phyloP scores from a whole-genome alignment of 768 basidiomycete genomes.

The Leccinellum rugosiceps region DNA sequence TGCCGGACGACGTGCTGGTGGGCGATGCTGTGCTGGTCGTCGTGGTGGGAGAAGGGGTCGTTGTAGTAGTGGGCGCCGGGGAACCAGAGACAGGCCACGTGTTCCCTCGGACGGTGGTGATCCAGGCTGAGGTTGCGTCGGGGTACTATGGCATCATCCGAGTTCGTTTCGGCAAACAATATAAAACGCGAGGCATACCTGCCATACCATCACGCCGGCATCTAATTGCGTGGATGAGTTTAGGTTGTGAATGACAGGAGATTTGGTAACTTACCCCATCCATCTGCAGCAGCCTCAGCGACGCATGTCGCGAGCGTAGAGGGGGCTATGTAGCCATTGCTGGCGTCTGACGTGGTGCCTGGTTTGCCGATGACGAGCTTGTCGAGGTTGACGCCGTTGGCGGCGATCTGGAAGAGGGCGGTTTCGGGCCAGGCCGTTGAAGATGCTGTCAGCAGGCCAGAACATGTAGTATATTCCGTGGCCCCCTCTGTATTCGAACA shows the following conservation, averaged over 20 bases:
- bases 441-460: constrained; percentile 54
- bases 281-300: constrained; percentile 52
- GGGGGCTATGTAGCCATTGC: constrained; percentile 56
- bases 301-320: constrained; percentile 58
- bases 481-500: constrained; percentile 45
- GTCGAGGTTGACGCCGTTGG: constrained; percentile 41
- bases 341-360: constrained; percentile 38
- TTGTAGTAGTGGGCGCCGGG: background rate
- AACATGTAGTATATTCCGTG: constrained; percentile 62
- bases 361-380: constrained; percentile 62
- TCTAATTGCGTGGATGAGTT: constrained; percentile 17
- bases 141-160: constrained; percentile 30
- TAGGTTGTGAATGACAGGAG: background rate
- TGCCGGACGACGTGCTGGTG: constrained; percentile 27
- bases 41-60: background rate
- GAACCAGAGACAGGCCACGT: constrained; percentile 33
- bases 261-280: constrained; percentile 55
- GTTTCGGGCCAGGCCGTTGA: constrained; percentile 60
- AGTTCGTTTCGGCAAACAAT: background rate
- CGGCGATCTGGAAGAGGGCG: constrained; percentile 53
- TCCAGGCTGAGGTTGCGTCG: constrained; percentile 38
- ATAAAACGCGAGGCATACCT: constrained; percentile 26
- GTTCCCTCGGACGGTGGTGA: constrained; percentile 35
- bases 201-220: constrained; percentile 43
- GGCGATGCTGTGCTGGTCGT: constrained; percentile 16